These are phyloP conservation scores for Lactarius quietus DNA, from an alignment of 768 basidiomycete genomes.

Conservation along the genomic window DNA sequence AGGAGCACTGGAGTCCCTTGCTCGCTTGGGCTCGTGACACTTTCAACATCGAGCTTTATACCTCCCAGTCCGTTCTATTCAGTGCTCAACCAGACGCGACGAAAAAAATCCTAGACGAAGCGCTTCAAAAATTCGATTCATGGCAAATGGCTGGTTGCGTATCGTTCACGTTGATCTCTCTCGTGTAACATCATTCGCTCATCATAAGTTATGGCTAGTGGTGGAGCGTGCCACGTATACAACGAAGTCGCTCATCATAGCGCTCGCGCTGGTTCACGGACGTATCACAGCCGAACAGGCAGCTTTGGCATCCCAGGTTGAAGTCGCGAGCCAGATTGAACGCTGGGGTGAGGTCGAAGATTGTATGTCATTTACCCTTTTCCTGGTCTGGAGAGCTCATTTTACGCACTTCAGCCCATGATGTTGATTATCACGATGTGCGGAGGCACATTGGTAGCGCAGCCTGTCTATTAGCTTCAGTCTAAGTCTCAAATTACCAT, in stretches of 20 bases:
- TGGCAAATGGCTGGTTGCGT: constrained; percentile 87
- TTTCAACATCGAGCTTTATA: constrained; percentile 63
- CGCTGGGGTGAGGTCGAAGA: constrained; percentile 99
- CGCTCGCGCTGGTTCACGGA: constrained; percentile 75
- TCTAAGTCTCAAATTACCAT: not conserved
- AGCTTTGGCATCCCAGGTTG: constrained; percentile 80
- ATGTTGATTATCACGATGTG: constrained; percentile 95
- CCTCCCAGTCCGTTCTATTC: constrained; percentile 69
- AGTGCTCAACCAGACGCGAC: constrained; percentile 69
- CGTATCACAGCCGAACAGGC: constrained; percentile 80
- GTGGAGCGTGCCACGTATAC: constrained; percentile 89
- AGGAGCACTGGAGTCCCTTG: constrained; percentile 84
- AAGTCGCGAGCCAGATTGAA: constrained; percentile 94
- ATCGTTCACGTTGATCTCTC: not conserved
- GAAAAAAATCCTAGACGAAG: constrained; percentile 50
- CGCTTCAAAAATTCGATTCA: constrained; percentile 61
- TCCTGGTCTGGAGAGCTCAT: not conserved
- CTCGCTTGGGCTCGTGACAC: constrained; percentile 70
- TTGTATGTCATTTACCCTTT: constrained; percentile 54
- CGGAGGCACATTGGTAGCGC: constrained; percentile 81
- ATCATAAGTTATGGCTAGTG: constrained; percentile 43
- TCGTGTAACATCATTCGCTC: constrained; percentile 1
- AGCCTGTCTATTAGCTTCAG: constrained; percentile 46
- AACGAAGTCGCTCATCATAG: constrained; percentile 89
- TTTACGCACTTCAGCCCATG: constrained; percentile 67